Evolutionary conservation across 495 filamentous ascomycete species (phyloP).

Genomic region (Penicillium nucicola): DNA sequence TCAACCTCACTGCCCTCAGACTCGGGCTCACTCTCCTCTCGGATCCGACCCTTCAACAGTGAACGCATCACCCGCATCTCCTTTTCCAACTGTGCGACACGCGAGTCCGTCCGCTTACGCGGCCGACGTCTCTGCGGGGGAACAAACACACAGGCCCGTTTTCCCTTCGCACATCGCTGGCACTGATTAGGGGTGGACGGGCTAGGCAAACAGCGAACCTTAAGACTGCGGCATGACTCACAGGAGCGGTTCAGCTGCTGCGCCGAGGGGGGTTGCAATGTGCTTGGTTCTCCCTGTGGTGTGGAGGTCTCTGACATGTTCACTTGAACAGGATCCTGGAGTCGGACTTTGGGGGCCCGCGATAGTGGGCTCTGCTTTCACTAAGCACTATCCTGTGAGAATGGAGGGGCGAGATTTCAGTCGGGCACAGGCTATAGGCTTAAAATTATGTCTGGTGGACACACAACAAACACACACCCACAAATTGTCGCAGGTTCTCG

Average conservation of each 20-base stretch:
- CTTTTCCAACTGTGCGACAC: constrained; percentile 84
- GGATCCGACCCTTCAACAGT: constrained; percentile 37
- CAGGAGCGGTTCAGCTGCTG: constrained; percentile 64
- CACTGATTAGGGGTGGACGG: constrained; percentile 58
- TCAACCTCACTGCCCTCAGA: constrained; percentile 28
- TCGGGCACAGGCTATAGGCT: no score
- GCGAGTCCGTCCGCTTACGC: constrained; percentile 76
- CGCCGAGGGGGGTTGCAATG: constrained; percentile 17
- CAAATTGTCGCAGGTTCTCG: neutral
- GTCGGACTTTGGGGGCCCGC: neutral
- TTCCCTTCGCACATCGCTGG: constrained; percentile 76
- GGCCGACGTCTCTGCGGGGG: constrained; percentile 75
- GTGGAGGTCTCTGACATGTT: constrained; percentile 33
- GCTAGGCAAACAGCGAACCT: constrained; percentile 80
- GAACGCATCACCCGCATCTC: constrained; percentile 69
- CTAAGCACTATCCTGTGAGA: neutral
- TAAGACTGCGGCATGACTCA: constrained; percentile 79
- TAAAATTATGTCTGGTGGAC: no score
- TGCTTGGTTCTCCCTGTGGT: constrained; percentile 28
- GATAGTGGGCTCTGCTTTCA: neutral
- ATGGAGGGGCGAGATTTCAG: neutral
- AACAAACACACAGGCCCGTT: constrained; percentile 71
- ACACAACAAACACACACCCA: no score
- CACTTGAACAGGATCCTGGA: constrained; percentile 5
- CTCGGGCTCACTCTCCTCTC: constrained; percentile 32